phyloP scores from a whole-genome alignment of 2,329 filamentous ascomycete species.

The Alternaria angustiovoidea region DNA sequence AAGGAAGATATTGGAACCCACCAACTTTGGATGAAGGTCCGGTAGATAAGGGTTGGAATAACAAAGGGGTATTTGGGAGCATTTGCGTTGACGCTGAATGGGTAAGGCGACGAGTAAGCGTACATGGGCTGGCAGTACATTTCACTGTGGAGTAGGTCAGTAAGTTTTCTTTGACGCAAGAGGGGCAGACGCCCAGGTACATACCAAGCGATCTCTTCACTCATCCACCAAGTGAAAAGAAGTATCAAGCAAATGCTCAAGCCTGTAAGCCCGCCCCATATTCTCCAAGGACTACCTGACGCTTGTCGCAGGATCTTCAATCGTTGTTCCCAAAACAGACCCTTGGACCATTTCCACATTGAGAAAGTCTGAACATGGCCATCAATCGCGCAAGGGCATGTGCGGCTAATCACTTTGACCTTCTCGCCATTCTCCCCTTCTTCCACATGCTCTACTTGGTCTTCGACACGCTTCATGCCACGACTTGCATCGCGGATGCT shows the following conservation, averaged over 20 bases:
- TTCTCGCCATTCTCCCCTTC: constrained; percentile 23
- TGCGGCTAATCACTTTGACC: constrained; percentile 18
- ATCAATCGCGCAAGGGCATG: constrained; percentile 31
- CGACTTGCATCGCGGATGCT: constrained; percentile 56
- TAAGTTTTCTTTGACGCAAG: not conserved
- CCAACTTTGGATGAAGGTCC: constrained; percentile 46
- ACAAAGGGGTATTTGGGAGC: constrained; percentile 65
- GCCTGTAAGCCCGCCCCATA: constrained; percentile 48
- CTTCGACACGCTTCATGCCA: constrained; percentile 54
- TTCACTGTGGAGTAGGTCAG: constrained; percentile 41
- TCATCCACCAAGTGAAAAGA: constrained; percentile 58
- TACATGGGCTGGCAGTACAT: constrained; percentile 61
- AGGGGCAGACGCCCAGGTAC: constrained; percentile 12
- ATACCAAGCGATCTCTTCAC: constrained; percentile 58
- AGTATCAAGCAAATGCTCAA: constrained; percentile 52
- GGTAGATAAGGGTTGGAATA: constrained; percentile 62
- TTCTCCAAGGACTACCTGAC: constrained; percentile 18
- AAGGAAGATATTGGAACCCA: constrained; percentile 44
- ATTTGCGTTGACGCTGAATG: constrained; percentile 60
- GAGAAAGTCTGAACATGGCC: constrained; percentile 20
- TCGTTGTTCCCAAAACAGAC: constrained; percentile 37
- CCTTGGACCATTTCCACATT: constrained; percentile 34
- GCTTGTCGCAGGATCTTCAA: constrained; percentile 26
- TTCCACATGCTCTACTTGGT: constrained; percentile 48
- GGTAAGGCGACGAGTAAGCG: constrained; percentile 56